Evolutionary conservation across 2,329 filamentous ascomycete species (phyloP), one percentile per base, ranked within the genome.

Genomic region (Alternaria ventricosa): DNA sequence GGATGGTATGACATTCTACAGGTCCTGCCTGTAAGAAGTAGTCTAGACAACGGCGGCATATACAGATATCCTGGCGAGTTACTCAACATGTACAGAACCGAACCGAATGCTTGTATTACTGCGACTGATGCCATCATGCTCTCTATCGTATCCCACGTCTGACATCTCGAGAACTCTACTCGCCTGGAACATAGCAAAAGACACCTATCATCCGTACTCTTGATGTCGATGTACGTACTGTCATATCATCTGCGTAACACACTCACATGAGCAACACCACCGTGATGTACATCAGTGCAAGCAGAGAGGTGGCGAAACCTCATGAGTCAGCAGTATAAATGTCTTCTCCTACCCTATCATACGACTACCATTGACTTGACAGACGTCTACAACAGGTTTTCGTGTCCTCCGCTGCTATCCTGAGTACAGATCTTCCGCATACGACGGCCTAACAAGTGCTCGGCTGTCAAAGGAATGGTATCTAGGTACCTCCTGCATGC

Each of bases 221-320:
- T 41, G 3, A 18, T 41, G 36, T 41, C 1, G 1, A 3, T 41
- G 15, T 18, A 18, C 1, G 36, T 41, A 3, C 9, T 3, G 3
- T 41, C n/a, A 18, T 18, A 0, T 41, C 36, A 11, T 41, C 9
- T 41, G 4, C 1, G 15, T 3, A 6, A 11, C 8, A 41, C 33
- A 2, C 15, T 6, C 5, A 1, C 0, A 18, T 41, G 36, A 2
- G 36, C 8, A 3, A 11, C n/a, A 18, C 9, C 1, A 11, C 6
- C n/a, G 5, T 41, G 36, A 18, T 41, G n/a, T 18, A 18, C 36
- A 41, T 6, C 36, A 18, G 5, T 10, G 6, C 36, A 41, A 6
- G 9, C 8, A 41, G 9, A 41, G 36, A 18, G n/a, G 5, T 18
- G 0, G n/a, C 33, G 33, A n/a, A 18, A 5, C 15, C 15, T 18